Conservation (phyloP, 352 stramenopile genomes). For the Phytophthora colocasiae region DNA sequence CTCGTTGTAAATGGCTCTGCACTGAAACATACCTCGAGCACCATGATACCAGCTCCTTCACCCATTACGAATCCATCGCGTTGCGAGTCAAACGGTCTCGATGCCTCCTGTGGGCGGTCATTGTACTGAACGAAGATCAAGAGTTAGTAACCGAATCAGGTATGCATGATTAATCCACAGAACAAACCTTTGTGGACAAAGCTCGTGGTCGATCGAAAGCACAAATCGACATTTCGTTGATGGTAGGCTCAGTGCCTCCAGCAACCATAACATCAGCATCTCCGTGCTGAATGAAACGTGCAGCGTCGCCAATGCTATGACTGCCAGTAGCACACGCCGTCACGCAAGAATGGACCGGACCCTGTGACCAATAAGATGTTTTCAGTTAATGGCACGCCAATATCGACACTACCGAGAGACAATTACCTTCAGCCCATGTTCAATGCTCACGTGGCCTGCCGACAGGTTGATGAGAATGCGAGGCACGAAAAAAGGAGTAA, state of each 20-base stretch:
- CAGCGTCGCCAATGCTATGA: conserved; percentile 96
- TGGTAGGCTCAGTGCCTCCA: conserved; percentile 93
- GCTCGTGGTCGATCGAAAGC: conserved; percentile 96
- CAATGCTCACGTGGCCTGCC: conserved; percentile 89
- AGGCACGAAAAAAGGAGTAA: conserved; percentile 94
- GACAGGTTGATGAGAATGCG: conserved; percentile 93
- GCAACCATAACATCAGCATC: conserved; percentile 96
- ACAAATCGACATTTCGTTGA: conserved; percentile 93
- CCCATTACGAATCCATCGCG: conserved; percentile 98
- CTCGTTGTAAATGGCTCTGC: no score
- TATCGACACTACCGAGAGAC: background rate
- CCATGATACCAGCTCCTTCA: conserved; percentile 68
- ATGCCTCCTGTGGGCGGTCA: conserved; percentile 86
- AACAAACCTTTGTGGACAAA: conserved; percentile 83
- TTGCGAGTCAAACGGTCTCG: conserved; percentile 94
- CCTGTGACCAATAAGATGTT: conserved; percentile 40
- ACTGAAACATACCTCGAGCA: conserved; percentile 45
- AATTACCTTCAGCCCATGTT: conserved; percentile 80
- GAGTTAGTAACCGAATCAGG: background rate
- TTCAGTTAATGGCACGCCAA: background rate
- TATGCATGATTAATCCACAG: background rate
- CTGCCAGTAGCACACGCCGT: conserved; percentile 96
- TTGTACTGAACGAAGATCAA: conserved; percentile 81
- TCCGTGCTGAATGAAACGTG: conserved; percentile 79
- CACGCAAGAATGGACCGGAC: conserved; percentile 96